Evolutionary conservation across 139 green algal genomes (phyloP).

Genomic region (Ettlia oleoabundans): DNA sequence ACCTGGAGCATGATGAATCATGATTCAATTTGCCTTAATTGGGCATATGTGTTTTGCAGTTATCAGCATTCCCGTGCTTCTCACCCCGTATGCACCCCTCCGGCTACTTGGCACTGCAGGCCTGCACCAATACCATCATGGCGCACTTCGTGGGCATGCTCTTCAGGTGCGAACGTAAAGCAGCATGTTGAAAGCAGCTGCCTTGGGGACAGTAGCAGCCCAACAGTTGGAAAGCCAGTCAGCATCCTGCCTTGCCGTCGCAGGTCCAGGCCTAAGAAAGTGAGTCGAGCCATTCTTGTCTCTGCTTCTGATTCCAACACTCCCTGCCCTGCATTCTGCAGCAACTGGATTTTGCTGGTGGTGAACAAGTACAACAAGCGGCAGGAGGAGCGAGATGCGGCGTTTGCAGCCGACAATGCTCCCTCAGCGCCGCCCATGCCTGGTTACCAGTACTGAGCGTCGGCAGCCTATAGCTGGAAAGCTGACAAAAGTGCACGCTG

Average conservation of each 20-base stretch:
- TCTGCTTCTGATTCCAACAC: not conserved
- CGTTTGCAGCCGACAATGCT: not conserved
- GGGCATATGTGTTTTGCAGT: too few species aligned
- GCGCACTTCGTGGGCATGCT: constrained; percentile 86
- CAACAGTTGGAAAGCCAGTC: not conserved
- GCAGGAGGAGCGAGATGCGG: constrained; percentile 30
- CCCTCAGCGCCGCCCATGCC: constrained; percentile 41
- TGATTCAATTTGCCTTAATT: too few species aligned
- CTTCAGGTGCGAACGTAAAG: constrained; percentile 50
- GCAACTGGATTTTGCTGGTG: constrained; percentile 32
- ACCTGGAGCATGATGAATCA: too few species aligned
- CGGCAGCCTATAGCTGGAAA: not conserved
- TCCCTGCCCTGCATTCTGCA: not conserved
- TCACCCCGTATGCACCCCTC: not conserved
- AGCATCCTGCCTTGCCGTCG: not conserved
- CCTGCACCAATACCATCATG: constrained; percentile 88
- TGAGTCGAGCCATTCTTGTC: too few species aligned
- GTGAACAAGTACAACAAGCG: constrained; percentile 34
- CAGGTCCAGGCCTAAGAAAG: not conserved
- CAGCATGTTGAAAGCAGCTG: not conserved
- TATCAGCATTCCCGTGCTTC: not conserved
- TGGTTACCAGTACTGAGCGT: not conserved
- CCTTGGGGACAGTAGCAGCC: not conserved
- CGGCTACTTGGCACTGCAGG: constrained; percentile 57
- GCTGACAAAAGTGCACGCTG: not conserved